These are phyloP conservation scores for Colletotrichum gigasporum DNA, from an alignment of 2,329 filamentous ascomycete genomes.

Conservation along the genomic window DNA sequence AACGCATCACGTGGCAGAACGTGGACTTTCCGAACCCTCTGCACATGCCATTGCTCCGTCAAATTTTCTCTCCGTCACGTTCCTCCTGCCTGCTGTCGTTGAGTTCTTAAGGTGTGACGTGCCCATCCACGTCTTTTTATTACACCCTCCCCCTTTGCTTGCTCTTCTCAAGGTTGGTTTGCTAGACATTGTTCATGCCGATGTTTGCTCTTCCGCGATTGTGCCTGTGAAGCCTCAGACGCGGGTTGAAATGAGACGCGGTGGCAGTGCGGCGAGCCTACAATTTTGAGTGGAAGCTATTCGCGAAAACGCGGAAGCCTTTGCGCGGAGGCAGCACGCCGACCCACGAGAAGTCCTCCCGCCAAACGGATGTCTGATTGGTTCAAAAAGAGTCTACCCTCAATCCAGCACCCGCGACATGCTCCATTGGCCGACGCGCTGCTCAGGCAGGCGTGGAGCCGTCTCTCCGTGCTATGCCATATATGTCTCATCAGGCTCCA, in stretches of 20 bases:
- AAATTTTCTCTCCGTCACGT: not conserved
- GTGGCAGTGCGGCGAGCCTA: slow-evolving; percentile 11
- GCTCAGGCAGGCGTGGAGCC: slow-evolving; percentile 12
- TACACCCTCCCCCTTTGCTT: too few species aligned
- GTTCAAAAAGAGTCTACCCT: not conserved
- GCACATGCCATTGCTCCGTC: not conserved
- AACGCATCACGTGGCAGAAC: not conserved
- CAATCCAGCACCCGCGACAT: not conserved
- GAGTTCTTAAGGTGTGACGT: too few species aligned
- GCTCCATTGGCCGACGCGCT: slow-evolving; percentile 13
- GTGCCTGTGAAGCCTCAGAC: not conserved
- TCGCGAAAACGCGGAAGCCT: slow-evolving; percentile 14
- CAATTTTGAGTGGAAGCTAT: slow-evolving; percentile 15
- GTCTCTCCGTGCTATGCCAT: slow-evolving; percentile 24
- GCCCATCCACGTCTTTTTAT: too few species aligned
- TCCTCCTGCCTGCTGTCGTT: too few species aligned
- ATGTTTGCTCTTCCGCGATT: not conserved
- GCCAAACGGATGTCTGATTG: slow-evolving; percentile 12
- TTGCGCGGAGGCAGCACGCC: not conserved
- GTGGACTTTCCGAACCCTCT: not conserved
- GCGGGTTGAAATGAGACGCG: not conserved
- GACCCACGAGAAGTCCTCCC: not conserved
- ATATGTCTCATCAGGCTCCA: slow-evolving; percentile 27
- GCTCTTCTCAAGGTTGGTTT: not conserved
- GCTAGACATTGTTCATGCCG: not conserved